Percentiles rank a stretch among this genome's conserved stretches.
Evolutionary conservation across 176 grass and related monocot genomes (phyloP).

Genomic region (Carex cristatella): DNA sequence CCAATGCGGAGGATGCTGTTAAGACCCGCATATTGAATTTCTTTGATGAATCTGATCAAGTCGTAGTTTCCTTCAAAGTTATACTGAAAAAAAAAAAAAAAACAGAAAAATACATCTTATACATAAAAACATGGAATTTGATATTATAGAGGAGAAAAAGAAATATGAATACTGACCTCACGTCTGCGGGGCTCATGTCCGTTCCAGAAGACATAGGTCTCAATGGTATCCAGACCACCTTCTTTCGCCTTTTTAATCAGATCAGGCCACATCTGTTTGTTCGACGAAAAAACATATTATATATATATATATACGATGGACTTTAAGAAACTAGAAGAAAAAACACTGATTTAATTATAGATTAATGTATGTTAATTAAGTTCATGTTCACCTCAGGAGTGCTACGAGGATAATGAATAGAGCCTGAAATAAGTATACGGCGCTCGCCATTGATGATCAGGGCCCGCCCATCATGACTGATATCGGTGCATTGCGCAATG

Average conservation of each 20-base stretch:
- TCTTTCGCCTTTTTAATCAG: conserved; percentile 49
- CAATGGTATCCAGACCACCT: conserved; percentile 51
- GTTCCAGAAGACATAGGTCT: conserved; percentile 65
- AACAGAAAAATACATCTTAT: background rate
- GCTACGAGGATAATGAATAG: conserved; percentile 43
- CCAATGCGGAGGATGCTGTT: conserved; percentile 43
- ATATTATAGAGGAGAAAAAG: background rate
- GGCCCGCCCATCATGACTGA: conserved; percentile 29
- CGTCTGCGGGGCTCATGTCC: conserved; percentile 42
- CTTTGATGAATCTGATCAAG: conserved; percentile 44
- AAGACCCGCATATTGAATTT: conserved; percentile 46
- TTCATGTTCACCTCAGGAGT: conserved; percentile 30
- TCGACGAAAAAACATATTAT: background rate
- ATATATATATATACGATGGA: background rate
- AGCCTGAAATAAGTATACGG: conserved; percentile 28
- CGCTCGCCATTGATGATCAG: conserved; percentile 32
- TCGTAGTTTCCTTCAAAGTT: conserved; percentile 51
- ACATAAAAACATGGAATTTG: background rate
- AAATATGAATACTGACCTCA: conserved; percentile 24
- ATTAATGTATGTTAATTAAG: background rate
- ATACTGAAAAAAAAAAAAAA: conserved; percentile 28
- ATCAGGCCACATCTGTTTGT: conserved; percentile 52
- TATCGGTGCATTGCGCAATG: conserved; percentile 19
- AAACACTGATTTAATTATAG: background rate
- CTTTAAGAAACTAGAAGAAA: background rate